These are phyloP conservation scores for Kodamaea arcana DNA, from an alignment of 1,139 yeast species.

Conservation along the genomic window DNA sequence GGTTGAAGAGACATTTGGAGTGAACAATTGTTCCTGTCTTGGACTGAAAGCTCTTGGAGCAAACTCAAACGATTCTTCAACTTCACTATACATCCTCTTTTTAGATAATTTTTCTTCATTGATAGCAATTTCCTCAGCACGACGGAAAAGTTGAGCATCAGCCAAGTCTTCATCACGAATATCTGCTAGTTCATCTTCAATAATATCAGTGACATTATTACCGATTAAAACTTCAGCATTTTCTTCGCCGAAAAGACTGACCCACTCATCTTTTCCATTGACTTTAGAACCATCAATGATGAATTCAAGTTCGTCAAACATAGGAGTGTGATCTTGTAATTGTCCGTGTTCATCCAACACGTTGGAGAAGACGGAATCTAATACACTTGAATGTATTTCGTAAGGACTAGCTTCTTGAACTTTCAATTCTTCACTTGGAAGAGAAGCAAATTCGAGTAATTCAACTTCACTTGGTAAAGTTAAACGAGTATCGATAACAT, in stretches of 20 bases:
- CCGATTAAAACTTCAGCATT: conserved; percentile 16
- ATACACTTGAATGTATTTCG: conserved; percentile 53
- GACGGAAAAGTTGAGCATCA: conserved; percentile 12
- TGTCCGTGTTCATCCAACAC: conserved; percentile 37
- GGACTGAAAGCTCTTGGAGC: conserved; percentile 12
- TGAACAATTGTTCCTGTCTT: conserved; percentile 21
- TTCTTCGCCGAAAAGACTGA: conserved; percentile 54
- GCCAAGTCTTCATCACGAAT: conserved; percentile 20
- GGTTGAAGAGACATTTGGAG: conserved; percentile 34
- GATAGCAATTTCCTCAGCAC: conserved; percentile 1
- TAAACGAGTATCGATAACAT: neutral
- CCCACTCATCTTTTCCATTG: conserved; percentile 54
- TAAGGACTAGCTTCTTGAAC: conserved; percentile 40
- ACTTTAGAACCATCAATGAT: conserved; percentile 45
- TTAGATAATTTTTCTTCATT: neutral
- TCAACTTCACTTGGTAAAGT: conserved; percentile 13
- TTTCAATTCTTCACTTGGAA: conserved; percentile 9
- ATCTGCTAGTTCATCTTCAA: conserved; percentile 10
- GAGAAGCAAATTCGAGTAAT: conserved; percentile 5
- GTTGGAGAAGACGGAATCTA: conserved; percentile 58
- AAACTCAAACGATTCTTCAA: conserved; percentile 26
- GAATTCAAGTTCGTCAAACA: conserved; percentile 57
- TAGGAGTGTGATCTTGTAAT: conserved; percentile 52
- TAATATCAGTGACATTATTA: conserved; percentile 4
- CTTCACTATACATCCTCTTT: conserved; percentile 28